Percentiles rank a stretch among this genome's conserved stretches.
Evolutionary conservation across 345 rosid species (phyloP).

Genomic region (Moricandia arvensis): DNA sequence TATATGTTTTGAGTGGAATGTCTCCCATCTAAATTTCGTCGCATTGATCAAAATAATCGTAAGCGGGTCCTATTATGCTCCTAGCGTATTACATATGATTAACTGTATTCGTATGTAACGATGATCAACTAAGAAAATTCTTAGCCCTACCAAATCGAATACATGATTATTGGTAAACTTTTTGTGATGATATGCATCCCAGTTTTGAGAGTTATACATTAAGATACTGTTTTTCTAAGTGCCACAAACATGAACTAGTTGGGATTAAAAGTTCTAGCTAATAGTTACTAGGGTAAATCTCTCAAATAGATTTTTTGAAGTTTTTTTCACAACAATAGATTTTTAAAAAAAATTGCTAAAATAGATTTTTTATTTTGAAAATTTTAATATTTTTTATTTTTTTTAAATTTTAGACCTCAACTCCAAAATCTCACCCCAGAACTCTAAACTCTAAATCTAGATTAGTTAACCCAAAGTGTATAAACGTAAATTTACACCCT

Average conservation of each 20-base stretch:
- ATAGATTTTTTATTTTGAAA: too few relatives aligned
- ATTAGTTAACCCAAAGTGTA: too few relatives aligned
- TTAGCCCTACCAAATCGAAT: not conserved
- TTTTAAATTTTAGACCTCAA: too few relatives aligned
- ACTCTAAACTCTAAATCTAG: too few relatives aligned
- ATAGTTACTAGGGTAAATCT: too few relatives aligned
- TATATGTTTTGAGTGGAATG: not conserved
- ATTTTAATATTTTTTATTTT: too few relatives aligned
- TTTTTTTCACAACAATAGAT: too few relatives aligned
- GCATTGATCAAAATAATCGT: not conserved
- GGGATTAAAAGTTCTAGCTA: not conserved
- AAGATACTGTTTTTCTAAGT: not conserved
- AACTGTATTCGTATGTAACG: not conserved
- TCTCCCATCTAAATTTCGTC: not conserved
- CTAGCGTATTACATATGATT: slow-evolving; percentile 13
- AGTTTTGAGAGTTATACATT: not conserved
- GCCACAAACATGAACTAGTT: not conserved
- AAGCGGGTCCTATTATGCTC: slow-evolving; percentile 17
- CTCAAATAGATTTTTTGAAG: too few relatives aligned
- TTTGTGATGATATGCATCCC: not conserved
- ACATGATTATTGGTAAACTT: not conserved
- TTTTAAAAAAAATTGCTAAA: too few relatives aligned
- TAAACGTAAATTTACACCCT: too few relatives aligned
- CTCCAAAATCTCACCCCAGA: too few relatives aligned
- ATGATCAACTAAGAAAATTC: not conserved